phyloP scores from a whole-genome alignment of 2,329 filamentous ascomycete species.

The Trichoderma pleuroti region DNA sequence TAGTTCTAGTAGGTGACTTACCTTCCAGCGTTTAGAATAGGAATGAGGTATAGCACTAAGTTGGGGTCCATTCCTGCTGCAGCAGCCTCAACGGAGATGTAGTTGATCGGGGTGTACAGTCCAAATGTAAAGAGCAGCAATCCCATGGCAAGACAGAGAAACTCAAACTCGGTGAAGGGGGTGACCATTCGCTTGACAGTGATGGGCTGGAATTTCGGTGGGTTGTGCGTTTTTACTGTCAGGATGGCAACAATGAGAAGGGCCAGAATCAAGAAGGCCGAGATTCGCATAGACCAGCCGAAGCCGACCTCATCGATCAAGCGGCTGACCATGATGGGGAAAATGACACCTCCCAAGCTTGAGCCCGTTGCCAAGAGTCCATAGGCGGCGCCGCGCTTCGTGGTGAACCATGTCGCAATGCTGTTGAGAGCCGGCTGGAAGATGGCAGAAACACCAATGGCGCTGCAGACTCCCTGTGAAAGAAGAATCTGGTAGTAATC shows the following conservation, averaged over 20 bases:
- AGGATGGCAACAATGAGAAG: slow-evolving; percentile 34
- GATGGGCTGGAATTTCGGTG: slow-evolving; percentile 29
- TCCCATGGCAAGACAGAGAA: slow-evolving; percentile 27
- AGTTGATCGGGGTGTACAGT: slow-evolving; percentile 34
- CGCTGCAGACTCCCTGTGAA: slow-evolving; percentile 37
- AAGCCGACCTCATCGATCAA: slow-evolving; percentile 37
- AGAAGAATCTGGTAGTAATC: slow-evolving; percentile 42
- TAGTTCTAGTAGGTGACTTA: not conserved
- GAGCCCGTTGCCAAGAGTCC: slow-evolving; percentile 37
- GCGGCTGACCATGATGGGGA: slow-evolving; percentile 39
- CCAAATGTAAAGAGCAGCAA: slow-evolving; percentile 33
- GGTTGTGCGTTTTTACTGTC: slow-evolving; percentile 32
- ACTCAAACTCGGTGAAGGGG: slow-evolving; percentile 30
- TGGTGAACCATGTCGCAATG: slow-evolving; percentile 35
- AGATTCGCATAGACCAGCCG: slow-evolving; percentile 39
- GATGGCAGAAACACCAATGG: slow-evolving; percentile 35
- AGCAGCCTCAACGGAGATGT: slow-evolving; percentile 25
- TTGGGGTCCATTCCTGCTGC: slow-evolving; percentile 22
- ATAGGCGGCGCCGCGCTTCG: slow-evolving; percentile 35
- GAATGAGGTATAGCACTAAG: slow-evolving; percentile 25
- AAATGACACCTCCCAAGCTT: slow-evolving; percentile 38
- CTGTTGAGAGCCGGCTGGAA: slow-evolving; percentile 34
- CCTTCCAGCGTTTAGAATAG: slow-evolving; percentile 27
- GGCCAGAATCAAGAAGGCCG: slow-evolving; percentile 37
- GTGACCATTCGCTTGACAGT: slow-evolving; percentile 30